These are phyloP conservation scores for Cryptococcus sp. DNA, from an alignment of 1,284 basidiomycete species.

Conservation along the genomic window DNA sequence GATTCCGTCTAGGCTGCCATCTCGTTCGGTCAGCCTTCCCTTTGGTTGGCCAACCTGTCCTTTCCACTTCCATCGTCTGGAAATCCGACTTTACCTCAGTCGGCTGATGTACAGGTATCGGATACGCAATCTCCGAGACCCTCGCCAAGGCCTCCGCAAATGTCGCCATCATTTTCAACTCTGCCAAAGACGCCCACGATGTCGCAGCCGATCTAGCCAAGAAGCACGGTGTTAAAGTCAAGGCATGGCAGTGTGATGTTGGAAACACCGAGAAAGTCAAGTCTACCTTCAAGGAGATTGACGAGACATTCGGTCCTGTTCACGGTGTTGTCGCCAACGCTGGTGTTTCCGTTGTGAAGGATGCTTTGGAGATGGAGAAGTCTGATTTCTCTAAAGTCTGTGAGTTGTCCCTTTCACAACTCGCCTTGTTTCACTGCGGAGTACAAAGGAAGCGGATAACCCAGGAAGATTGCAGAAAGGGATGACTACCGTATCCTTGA, in stretches of 20 bases:
- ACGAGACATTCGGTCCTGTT: conserved; percentile 48
- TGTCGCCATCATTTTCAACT: conserved; percentile 49
- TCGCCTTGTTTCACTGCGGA: not conserved
- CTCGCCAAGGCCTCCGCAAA: conserved; percentile 50
- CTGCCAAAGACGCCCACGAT: conserved; percentile 38
- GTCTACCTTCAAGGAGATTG: conserved; percentile 46
- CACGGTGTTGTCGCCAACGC: conserved; percentile 52
- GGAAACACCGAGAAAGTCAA: conserved; percentile 43
- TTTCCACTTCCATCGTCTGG: no score
- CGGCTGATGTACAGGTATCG: conserved; percentile 43
- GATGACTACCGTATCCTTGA: no score
- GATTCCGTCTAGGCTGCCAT: no score
- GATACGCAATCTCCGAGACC: conserved; percentile 51
- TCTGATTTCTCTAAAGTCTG: conserved; percentile 52
- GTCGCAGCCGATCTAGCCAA: conserved; percentile 21
- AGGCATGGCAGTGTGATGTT: conserved; percentile 54
- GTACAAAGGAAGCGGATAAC: no score
- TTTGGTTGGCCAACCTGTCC: no score
- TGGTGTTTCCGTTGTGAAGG: conserved; percentile 54
- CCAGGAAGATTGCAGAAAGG: no score
- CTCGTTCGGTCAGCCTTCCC: no score
- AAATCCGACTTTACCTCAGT: no score
- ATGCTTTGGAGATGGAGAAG: conserved; percentile 50
- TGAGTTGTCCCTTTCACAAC: conserved; percentile 2
- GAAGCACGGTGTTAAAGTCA: conserved; percentile 36